phyloP scores from a whole-genome alignment of 495 filamentous ascomycete genomes.

The Penicillium coffeae region DNA sequence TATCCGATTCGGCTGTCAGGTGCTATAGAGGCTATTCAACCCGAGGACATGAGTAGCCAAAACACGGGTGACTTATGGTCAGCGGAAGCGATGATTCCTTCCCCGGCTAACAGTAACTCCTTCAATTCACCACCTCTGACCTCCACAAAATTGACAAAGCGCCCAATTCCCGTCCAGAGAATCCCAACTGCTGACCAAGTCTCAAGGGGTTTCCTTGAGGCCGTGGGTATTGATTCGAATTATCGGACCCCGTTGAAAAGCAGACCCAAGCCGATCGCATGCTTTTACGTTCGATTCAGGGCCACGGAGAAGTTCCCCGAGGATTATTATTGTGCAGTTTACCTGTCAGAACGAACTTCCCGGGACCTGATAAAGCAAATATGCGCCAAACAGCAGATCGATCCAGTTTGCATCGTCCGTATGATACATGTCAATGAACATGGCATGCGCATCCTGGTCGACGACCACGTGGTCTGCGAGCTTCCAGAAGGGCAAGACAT shows the following conservation, averaged over 20 bases:
- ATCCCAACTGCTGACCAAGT: slow-evolving; percentile 39
- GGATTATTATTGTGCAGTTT: slow-evolving; percentile 80
- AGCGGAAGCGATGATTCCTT: slow-evolving; percentile 52
- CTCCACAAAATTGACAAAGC: slow-evolving; percentile 15
- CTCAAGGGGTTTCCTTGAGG: slow-evolving; percentile 79
- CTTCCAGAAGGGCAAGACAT: slow-evolving; percentile 91
- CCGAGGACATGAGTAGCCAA: too few species aligned
- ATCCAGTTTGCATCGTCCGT: slow-evolving; percentile 62
- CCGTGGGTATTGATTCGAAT: slow-evolving; percentile 76
- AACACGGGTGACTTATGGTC: too few species aligned
- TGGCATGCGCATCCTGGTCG: slow-evolving; percentile 78
- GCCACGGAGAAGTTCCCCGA: slow-evolving; percentile 50
- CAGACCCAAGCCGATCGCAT: slow-evolving; percentile 72
- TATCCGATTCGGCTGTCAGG: slow-evolving; percentile 76
- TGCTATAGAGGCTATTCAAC: slow-evolving; percentile 51
- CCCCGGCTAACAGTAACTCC: slow-evolving; percentile 55
- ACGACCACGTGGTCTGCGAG: slow-evolving; percentile 83
- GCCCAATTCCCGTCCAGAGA: slow-evolving; percentile 49
- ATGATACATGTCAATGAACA: slow-evolving; percentile 65
- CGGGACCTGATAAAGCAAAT: slow-evolving; percentile 66
- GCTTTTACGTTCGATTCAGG: slow-evolving; percentile 74
- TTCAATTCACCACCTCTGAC: slow-evolving; percentile 24
- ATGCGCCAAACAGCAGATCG: slow-evolving; percentile 73
- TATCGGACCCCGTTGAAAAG: slow-evolving; percentile 79
- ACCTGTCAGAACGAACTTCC: slow-evolving; percentile 71